Base-by-base conservation (phyloP, 441 rosid species). In the Eruca vesicaria region DNA sequence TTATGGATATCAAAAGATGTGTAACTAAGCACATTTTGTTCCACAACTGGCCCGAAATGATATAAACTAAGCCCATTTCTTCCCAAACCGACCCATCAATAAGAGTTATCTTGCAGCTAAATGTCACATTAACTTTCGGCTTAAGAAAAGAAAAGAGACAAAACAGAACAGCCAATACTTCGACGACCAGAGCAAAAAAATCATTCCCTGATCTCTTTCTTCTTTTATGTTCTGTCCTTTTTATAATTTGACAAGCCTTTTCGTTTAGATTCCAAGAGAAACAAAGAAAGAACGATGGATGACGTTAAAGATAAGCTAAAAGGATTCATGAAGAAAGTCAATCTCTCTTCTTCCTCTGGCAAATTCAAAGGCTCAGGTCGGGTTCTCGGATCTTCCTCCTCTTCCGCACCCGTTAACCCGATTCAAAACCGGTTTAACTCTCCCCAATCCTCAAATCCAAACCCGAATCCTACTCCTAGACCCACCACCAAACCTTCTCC, bases 311-410 rank as follows among this genome's bases (percentile, higher is more conserved):
- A 83, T 71, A 90, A 95, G 79, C 81, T 93, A 69, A 92, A 88
- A 65, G 97, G 97, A 5, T 90, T 92, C 86, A 80, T 92, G 85
- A 92, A 95, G 83, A 94, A 92, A 82, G 85, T 92, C 76, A 86
- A 84, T 81, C 74, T 84, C n/a, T 83, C 98, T 7, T 87, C 97
- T 29, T 87, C 99, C 3, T 82, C 97, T 7, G 87, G 87, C 36
- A 92, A 90, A 85, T 94, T 94, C 85, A 92, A 94, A 83, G 98
- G 99, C 76, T 84, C 84, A 75, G 96, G 98, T 69, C 68, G 96
- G 66, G 97, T 92, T 28, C 74, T 95, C 79, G 99, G 99, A 71
- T 90, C 97, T 52, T 77, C 76, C 1, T 77, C 76, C 1, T 82
- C 96, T 58, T 66, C 89, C 6, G 87, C 32, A 72, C 83, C 95